Evolutionary conservation across 2,329 filamentous ascomycete species (phyloP), one percentile per base, ranked within the genome.

Genomic region (Calonectria pauciramosa): DNA sequence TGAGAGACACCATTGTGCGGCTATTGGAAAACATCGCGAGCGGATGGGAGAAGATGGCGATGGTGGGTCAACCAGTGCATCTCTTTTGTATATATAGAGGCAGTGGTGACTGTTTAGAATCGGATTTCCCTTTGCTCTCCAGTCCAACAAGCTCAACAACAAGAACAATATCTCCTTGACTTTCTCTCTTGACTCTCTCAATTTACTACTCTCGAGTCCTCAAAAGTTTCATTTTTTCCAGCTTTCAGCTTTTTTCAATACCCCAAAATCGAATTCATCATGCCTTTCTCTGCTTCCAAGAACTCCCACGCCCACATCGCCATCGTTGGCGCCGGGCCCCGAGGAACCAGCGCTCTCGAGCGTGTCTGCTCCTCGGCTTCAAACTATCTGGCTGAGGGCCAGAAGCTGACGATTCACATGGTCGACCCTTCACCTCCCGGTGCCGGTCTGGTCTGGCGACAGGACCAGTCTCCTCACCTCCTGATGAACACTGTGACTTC

Each of bases 231-330:
- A 63, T 63, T 63, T 60, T 23, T 44, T 44, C 18, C 56, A 63
- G 38, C 56, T 63, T 38, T 23, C 44, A 47, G 41, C 41, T 47
- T 23, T 36, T 47, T 47, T 23, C 56, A 38, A 63, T 63, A 63
- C 34, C 56, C 56, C n/a, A 47, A 47, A 47, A 63, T 38, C 23
- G 4, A 2, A 5, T 63, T 63, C 36, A 63, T 28, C n/a, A 63
- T 63, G 56, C 56, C 56, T 63, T 63, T 63, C 56, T 63, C 56
- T 63, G 26, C 34, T 41, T 36, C 10, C n/a, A 47, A 60, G n/a
- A 60, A 63, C 56, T 63, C 56, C 36, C 56, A 63, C 56, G 56
- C 36, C 56, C 56, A 63, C 23, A 18, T 63, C 56, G 56, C 56
- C 34, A 63, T 63, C 18, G 56, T 63, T 63, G 56, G 56, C 34